These are phyloP conservation scores for Waltergamsia citrina DNA, from an alignment of 2,329 filamentous ascomycete species.

Conservation along the genomic window DNA sequence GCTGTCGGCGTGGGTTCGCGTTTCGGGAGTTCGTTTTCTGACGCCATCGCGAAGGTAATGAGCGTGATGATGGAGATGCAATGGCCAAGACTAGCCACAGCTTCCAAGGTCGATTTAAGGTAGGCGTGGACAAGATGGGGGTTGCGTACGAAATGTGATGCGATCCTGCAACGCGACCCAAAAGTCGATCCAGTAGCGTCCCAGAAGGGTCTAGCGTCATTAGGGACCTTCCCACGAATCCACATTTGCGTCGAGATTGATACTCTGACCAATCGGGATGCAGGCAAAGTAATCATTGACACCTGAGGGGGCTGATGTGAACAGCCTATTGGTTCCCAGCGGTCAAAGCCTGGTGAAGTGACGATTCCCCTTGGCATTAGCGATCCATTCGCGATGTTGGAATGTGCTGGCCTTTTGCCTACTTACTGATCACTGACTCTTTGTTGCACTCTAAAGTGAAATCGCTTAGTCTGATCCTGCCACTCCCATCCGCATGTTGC, in stretches of 20 bases:
- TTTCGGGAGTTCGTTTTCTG: conserved; percentile 26
- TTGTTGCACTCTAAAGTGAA: neutral
- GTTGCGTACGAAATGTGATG: too few relatives aligned
- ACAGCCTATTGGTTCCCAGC: conserved; percentile 1
- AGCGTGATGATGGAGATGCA: neutral
- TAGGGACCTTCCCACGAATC: neutral
- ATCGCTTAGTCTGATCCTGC: too few relatives aligned
- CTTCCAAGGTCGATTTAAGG: too few relatives aligned
- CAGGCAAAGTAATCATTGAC: conserved; percentile 6
- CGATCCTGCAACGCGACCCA: too few relatives aligned
- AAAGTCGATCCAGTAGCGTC: neutral
- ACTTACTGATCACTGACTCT: neutral
- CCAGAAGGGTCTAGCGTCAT: neutral
- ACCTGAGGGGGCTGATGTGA: conserved; percentile 2
- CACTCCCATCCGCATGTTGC: too few relatives aligned
- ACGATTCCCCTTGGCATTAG: conserved; percentile 1
- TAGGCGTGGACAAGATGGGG: too few relatives aligned
- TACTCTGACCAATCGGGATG: neutral
- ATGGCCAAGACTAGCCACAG: neutral
- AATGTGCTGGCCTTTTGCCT: neutral
- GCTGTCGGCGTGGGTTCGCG: conserved; percentile 29
- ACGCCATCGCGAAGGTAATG: conserved; percentile 18
- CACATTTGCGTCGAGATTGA: neutral
- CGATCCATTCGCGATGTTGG: neutral
- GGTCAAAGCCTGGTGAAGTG: conserved; percentile 2